These are phyloP conservation scores for Spinellus fusiger DNA, from an alignment of 192 early-diverging fungal genomes.

Conservation along the genomic window DNA sequence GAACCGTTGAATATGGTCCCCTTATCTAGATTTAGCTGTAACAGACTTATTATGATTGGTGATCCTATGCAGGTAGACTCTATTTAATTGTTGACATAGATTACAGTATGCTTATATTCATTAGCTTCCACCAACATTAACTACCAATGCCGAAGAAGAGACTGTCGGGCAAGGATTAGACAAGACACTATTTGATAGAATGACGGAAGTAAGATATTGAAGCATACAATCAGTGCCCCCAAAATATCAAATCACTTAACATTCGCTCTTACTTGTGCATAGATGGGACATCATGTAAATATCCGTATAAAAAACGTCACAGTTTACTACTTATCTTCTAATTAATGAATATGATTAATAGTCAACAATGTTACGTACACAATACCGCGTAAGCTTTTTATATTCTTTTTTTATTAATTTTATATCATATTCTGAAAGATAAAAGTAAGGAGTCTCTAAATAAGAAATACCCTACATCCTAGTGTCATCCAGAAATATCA, in stretches of 20 bases:
- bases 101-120: too few species aligned
- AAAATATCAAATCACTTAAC: background rate
- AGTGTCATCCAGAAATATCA: slow-evolving; percentile 62
- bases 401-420: background rate
- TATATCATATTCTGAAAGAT: background rate
- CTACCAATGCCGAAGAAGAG: slow-evolving; percentile 36
- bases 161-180: slow-evolving; percentile 58
- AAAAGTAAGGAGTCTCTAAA: too few species aligned
- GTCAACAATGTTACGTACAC: slow-evolving; percentile 61
- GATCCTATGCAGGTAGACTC: slow-evolving; percentile 62
- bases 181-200: slow-evolving; percentile 77
- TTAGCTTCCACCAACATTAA: slow-evolving; percentile 78
- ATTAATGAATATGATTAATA: too few species aligned
- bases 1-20: slow-evolving; percentile 88
- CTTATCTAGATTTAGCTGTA: slow-evolving; percentile 51
- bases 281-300: slow-evolving; percentile 35
- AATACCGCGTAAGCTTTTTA: slow-evolving; percentile 53
- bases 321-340: background rate
- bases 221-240: background rate
- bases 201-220: slow-evolving; percentile 44
- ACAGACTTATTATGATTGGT: slow-evolving; percentile 72
- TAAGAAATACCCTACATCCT: background rate
- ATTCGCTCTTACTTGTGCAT: background rate
- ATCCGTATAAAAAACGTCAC: background rate
- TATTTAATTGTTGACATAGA: background rate